Evolutionary conservation across 2,329 filamentous ascomycete species (phyloP).

Genomic region (Fusarium sp.): DNA sequence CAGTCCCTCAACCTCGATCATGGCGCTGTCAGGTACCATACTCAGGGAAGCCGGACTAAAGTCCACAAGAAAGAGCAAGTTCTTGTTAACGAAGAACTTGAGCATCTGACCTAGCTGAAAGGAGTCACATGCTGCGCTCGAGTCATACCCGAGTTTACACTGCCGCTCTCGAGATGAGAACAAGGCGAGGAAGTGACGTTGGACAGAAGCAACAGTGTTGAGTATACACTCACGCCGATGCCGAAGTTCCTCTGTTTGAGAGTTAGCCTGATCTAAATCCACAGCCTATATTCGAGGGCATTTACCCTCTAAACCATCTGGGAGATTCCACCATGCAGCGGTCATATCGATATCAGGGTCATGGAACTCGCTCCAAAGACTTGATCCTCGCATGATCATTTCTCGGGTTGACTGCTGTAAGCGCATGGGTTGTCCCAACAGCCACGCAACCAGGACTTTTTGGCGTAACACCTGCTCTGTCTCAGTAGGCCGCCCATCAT

Average conservation of each 20-base stretch:
- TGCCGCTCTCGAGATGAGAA: constrained; percentile 78
- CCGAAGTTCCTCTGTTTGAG: constrained; percentile 72
- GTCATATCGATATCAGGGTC: constrained; percentile 50
- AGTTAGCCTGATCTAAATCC: constrained; percentile 19
- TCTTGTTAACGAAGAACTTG: constrained; percentile 75
- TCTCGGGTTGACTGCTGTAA: constrained; percentile 75
- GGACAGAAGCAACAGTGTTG: constrained; percentile 78
- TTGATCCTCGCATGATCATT: constrained; percentile 76
- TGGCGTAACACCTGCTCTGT: constrained; percentile 78
- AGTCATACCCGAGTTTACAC: constrained; percentile 82
- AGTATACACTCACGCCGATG: constrained; percentile 76
- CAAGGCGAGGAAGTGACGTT: constrained; percentile 75
- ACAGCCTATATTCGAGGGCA: not conserved
- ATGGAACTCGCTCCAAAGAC: constrained; percentile 66
- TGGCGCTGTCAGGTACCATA: constrained; percentile 63
- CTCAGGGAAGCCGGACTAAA: constrained; percentile 66
- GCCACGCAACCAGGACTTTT: constrained; percentile 76
- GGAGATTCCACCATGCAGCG: constrained; percentile 81
- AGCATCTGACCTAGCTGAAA: constrained; percentile 86
- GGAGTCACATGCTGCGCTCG: constrained; percentile 79
- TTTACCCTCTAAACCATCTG: constrained; percentile 76
- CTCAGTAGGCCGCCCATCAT: constrained; percentile 58
- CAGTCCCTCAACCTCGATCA: constrained; percentile 73
- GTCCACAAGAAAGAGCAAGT: constrained; percentile 72
- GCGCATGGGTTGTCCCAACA: constrained; percentile 73